Percentiles rank a stretch among this genome's conserved stretches.
Evolutionary conservation across 1,284 basidiomycete genomes (phyloP).

Genomic region (Termitomyces sp.): DNA sequence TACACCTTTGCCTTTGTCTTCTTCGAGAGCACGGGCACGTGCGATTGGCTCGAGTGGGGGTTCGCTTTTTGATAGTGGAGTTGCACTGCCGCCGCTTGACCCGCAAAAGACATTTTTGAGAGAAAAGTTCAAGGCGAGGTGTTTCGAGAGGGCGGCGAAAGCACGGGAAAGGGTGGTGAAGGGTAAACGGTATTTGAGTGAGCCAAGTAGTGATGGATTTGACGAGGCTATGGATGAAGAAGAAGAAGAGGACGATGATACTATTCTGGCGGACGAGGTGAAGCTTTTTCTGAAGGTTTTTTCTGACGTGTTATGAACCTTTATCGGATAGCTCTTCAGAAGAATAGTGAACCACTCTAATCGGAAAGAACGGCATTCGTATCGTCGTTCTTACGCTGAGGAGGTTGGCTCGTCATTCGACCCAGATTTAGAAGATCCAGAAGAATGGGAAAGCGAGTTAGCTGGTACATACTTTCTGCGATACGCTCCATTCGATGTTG

Average conservation of each 20-base stretch:
- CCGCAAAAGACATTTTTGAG: constrained; percentile 47
- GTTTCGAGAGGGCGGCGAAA: constrained; percentile 52
- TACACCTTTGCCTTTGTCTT: constrained; percentile 18
- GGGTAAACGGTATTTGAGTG: constrained; percentile 31
- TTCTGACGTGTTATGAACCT: constrained; percentile 5
- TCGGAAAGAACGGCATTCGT: constrained; percentile 44
- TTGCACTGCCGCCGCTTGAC: constrained; percentile 14
- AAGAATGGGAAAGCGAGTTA: constrained; percentile 54
- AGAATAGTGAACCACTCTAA: constrained; percentile 54
- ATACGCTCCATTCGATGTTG: not conserved
- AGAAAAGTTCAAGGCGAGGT: constrained; percentile 56
- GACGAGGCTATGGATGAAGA: constrained; percentile 46
- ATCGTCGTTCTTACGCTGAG: constrained; percentile 54
- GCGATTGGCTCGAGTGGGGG: constrained; percentile 15
- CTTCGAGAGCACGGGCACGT: constrained; percentile 12
- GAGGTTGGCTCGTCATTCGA: constrained; percentile 73
- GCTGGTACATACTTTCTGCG: constrained; percentile 26
- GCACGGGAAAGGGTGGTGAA: constrained; percentile 47
- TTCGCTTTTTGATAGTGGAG: constrained; percentile 17
- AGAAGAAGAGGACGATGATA: constrained; percentile 46
- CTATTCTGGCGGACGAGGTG: constrained; percentile 61
- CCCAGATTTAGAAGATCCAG: constrained; percentile 59
- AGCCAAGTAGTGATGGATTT: constrained; percentile 47
- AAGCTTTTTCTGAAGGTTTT: constrained; percentile 9
- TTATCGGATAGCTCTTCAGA: constrained; percentile 48